A percentile compares a stretch with the other conserved stretches of the same genome.
phyloP scores from a whole-genome alignment of 73 alveolate species.

The Stentor roeselii region DNA sequence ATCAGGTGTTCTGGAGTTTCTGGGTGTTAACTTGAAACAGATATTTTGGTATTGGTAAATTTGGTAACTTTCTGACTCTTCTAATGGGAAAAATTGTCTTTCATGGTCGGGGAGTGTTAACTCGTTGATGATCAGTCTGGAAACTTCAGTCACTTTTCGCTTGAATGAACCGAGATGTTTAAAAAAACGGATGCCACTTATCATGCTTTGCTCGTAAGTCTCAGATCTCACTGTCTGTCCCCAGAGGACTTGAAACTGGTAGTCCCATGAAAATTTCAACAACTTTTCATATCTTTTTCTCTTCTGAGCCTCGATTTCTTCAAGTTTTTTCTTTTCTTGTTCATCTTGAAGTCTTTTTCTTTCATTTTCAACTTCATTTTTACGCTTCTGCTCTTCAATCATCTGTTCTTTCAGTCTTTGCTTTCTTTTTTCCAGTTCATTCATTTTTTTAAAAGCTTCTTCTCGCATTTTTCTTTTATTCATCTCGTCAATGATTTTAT shows the following conservation, averaged over 20 bases:
- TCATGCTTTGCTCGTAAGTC: neutral
- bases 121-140: neutral
- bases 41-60: neutral
- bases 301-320: neutral
- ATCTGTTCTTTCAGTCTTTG: neutral
- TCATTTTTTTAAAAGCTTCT: neutral
- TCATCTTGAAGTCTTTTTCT: conserved; percentile 1
- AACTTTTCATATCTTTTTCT: neutral
- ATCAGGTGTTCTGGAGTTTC: neutral
- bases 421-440: neutral
- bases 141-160: neutral
- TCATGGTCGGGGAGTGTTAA: neutral
- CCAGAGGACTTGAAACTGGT: neutral
- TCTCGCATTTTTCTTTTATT: neutral
- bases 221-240: neutral
- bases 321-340: neutral
- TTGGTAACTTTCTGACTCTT: neutral
- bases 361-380: neutral
- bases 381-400: neutral
- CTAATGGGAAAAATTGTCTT: neutral
- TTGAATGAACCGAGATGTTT: neutral
- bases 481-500: neutral
- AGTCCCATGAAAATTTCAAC: neutral
- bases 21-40: neutral
- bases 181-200: neutral